These are phyloP conservation scores for Lonicera japonica DNA, from an alignment of 129 eudicot genomes.

Conservation along the genomic window DNA sequence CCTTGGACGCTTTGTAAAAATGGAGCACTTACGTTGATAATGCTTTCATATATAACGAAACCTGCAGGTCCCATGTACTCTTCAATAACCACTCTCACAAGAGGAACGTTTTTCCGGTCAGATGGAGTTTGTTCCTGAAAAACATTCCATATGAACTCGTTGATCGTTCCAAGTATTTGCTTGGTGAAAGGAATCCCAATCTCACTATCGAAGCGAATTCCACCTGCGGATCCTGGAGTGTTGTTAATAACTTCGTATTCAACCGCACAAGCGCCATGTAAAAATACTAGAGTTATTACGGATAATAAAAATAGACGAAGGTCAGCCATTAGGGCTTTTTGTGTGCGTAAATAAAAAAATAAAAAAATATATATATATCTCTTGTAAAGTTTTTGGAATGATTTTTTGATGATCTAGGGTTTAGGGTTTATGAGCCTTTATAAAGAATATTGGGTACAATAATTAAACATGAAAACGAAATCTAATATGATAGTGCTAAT, in stretches of 20 bases:
- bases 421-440: too few relatives aligned
- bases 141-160: background rate
- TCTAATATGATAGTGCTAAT: too few relatives aligned
- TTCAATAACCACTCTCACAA: background rate
- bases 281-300: background rate
- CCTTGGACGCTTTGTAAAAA: background rate
- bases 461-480: too few relatives aligned
- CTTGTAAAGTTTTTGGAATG: too few relatives aligned
- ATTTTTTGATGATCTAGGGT: too few relatives aligned
- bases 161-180: background rate
- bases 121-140: background rate
- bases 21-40: background rate
- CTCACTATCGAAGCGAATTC: too few relatives aligned
- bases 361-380: too few relatives aligned
- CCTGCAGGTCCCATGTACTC: background rate
- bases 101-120: background rate
- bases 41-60: background rate
- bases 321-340: too few relatives aligned
- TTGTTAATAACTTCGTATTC: background rate
- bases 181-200: background rate
- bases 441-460: too few relatives aligned
- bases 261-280: background rate
- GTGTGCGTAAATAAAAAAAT: too few relatives aligned
- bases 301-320: background rate
- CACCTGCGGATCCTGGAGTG: background rate